Conservation (phyloP, 768 basidiomycete genomes). For the Lepiota subincarnata region DNA sequence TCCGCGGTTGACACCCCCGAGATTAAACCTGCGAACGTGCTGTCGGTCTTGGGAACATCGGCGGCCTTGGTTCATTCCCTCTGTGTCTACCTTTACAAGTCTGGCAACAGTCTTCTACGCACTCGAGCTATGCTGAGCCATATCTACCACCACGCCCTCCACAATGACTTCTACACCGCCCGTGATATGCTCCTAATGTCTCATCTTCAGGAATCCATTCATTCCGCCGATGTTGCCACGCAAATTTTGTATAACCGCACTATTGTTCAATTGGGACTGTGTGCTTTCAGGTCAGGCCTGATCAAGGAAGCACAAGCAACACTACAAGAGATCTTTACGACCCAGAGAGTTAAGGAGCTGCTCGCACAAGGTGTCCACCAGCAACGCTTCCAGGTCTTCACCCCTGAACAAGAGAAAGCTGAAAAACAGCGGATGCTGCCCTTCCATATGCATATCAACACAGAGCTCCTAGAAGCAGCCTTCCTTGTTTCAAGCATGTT, state of each 20-base stretch:
- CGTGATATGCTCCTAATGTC: slow-evolving; percentile 99
- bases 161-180: slow-evolving; percentile 94
- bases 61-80: slow-evolving; percentile 82
- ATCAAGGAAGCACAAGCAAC: slow-evolving; percentile 93
- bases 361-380: slow-evolving; percentile 96
- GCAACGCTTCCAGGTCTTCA: slow-evolving; percentile 80
- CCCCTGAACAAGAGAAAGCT: slow-evolving; percentile 94
- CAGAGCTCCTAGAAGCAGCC: slow-evolving; percentile 93
- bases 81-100: slow-evolving; percentile 90
- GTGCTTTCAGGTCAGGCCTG: slow-evolving; percentile 92
- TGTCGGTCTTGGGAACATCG: slow-evolving; percentile 52
- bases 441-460: slow-evolving; percentile 99
- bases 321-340: slow-evolving; percentile 92
- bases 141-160: slow-evolving; percentile 94
- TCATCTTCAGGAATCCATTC: slow-evolving; percentile 94
- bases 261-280: slow-evolving; percentile 94
- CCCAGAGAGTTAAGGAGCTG: slow-evolving; percentile 95
- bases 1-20: slow-evolving; percentile 54
- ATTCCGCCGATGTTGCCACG: slow-evolving; percentile 93
- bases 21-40: slow-evolving; percentile 58
- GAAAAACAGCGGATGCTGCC: slow-evolving; percentile 95
- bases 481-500: slow-evolving; percentile 99
- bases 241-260: slow-evolving; percentile 98
- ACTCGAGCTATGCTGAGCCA: slow-evolving; percentile 97
- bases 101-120: slow-evolving; percentile 85